These are phyloP conservation scores for Rusavskia elegans DNA, from an alignment of 495 filamentous ascomycete genomes.

Conservation along the genomic window DNA sequence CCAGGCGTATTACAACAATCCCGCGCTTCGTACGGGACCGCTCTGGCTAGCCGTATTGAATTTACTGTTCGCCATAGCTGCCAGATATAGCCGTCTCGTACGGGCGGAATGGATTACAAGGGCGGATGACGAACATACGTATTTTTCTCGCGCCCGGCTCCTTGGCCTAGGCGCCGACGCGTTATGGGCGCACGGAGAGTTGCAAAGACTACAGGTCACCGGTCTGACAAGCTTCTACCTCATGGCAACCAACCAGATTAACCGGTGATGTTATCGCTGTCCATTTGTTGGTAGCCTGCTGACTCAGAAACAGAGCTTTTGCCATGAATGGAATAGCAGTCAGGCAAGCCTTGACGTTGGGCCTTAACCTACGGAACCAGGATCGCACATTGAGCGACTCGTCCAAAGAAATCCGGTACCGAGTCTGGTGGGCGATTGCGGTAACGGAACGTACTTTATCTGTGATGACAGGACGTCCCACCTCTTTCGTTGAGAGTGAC, in stretches of 20 bases:
- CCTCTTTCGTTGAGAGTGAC: constrained; percentile 38
- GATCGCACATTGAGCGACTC: constrained; percentile 29
- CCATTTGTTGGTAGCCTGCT: background rate
- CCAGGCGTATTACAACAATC: constrained; percentile 25
- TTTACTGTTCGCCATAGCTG: constrained; percentile 48
- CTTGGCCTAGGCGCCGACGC: constrained; percentile 38
- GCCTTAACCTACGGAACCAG: constrained; percentile 47
- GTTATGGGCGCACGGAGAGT: constrained; percentile 39
- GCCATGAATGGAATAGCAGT: constrained; percentile 43
- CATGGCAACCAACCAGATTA: constrained; percentile 44
- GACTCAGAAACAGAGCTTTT: constrained; percentile 36
- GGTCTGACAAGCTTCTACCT: constrained; percentile 47
- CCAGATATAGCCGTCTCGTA: constrained; percentile 38
- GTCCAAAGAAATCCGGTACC: constrained; percentile 46
- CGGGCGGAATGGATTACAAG: constrained; percentile 32
- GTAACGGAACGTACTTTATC: constrained; percentile 43
- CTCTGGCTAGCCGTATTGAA: constrained; percentile 51
- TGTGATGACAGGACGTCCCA: constrained; percentile 50
- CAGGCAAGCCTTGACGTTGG: constrained; percentile 42
- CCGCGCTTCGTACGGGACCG: constrained; percentile 23
- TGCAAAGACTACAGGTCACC: constrained; percentile 47
- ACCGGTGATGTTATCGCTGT: constrained; percentile 28
- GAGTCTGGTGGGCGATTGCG: constrained; percentile 52
- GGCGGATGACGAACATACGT: constrained; percentile 40
- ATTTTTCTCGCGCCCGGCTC: constrained; percentile 42